A percentile compares a stretch with the other conserved stretches of the same genome.
phyloP scores from a whole-genome alignment of 1,139 yeast genomes.

The Pichia norvegensis region DNA sequence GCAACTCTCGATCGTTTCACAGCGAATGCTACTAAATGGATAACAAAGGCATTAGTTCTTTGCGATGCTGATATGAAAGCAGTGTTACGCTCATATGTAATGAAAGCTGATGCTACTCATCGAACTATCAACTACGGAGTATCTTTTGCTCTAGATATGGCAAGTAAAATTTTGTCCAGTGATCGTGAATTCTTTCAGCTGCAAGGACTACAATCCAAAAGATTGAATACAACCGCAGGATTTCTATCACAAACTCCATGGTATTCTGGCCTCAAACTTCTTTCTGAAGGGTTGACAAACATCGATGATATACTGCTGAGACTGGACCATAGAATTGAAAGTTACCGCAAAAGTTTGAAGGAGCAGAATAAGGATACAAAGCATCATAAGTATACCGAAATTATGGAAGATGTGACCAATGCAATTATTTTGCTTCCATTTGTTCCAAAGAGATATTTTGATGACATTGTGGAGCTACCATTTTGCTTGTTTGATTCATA shows the following conservation, averaged over 20 bases:
- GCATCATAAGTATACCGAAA: constrained; percentile 28
- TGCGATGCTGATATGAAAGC: constrained; percentile 72
- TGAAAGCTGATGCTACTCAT: constrained; percentile 32
- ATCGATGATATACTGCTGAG: constrained; percentile 2
- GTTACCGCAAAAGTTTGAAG: neutral
- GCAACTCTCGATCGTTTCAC: constrained; percentile 57
- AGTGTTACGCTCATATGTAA: constrained; percentile 66
- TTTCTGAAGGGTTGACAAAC: constrained; percentile 6
- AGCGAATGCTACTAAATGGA: constrained; percentile 60
- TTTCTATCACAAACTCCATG: constrained; percentile 74
- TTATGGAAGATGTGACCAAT: constrained; percentile 41
- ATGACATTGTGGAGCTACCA: constrained; percentile 63
- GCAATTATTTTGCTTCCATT: constrained; percentile 39
- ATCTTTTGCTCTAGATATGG: constrained; percentile 84
- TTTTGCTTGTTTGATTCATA: constrained; percentile 55
- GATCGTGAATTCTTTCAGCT: constrained; percentile 47
- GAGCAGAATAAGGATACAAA: constrained; percentile 17
- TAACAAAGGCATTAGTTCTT: constrained; percentile 42
- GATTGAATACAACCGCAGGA: constrained; percentile 56
- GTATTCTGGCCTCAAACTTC: constrained; percentile 32
- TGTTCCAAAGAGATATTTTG: constrained; percentile 45
- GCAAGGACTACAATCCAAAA: constrained; percentile 26
- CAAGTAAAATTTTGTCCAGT: constrained; percentile 58
- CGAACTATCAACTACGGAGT: constrained; percentile 60
- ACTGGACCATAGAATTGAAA: constrained; percentile 7